Evolutionary conservation across 1,284 basidiomycete species (phyloP).

Genomic region (Pterulicium gracile): DNA sequence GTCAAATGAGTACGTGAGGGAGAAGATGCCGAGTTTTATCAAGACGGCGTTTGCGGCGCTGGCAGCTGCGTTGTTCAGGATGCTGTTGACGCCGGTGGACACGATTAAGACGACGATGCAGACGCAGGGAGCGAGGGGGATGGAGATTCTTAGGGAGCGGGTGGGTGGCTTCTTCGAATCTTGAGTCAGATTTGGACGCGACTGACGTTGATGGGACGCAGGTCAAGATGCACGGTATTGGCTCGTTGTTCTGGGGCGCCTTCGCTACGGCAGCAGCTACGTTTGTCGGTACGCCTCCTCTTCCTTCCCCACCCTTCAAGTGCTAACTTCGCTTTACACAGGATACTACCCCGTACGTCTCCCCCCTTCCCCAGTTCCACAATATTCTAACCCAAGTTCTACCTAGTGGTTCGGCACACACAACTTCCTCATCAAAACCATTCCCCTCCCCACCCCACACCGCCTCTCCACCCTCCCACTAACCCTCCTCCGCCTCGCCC

Average conservation of each 20-base stretch:
- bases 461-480: slow-evolving; percentile 28
- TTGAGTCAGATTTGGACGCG: too few relatives aligned
- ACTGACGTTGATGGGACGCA: too few relatives aligned
- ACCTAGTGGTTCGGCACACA: slow-evolving; percentile 70
- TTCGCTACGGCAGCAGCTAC: slow-evolving; percentile 83
- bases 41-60: slow-evolving; percentile 66
- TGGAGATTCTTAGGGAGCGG: slow-evolving; percentile 52
- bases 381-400: background rate
- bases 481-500: slow-evolving; percentile 65
- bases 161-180: slow-evolving; percentile 33
- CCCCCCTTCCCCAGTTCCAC: background rate
- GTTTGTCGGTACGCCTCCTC: slow-evolving; percentile 84
- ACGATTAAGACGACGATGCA: slow-evolving; percentile 90
- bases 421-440: slow-evolving; percentile 59
- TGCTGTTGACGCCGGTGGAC: slow-evolving; percentile 81
- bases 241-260: slow-evolving; percentile 80
- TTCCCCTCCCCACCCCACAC: slow-evolving; percentile 52
- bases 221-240: slow-evolving; percentile 67
- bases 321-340: background rate
- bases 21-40: slow-evolving; percentile 42
- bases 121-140: slow-evolving; percentile 68
- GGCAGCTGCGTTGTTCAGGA: slow-evolving; percentile 69
- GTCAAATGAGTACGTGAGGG: slow-evolving; percentile 55
- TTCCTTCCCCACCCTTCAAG: slow-evolving; percentile 17
- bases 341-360: background rate